These are phyloP conservation scores for Stemphylium lycopersici DNA, from an alignment of 2,329 filamentous ascomycete genomes.

Conservation along the genomic window DNA sequence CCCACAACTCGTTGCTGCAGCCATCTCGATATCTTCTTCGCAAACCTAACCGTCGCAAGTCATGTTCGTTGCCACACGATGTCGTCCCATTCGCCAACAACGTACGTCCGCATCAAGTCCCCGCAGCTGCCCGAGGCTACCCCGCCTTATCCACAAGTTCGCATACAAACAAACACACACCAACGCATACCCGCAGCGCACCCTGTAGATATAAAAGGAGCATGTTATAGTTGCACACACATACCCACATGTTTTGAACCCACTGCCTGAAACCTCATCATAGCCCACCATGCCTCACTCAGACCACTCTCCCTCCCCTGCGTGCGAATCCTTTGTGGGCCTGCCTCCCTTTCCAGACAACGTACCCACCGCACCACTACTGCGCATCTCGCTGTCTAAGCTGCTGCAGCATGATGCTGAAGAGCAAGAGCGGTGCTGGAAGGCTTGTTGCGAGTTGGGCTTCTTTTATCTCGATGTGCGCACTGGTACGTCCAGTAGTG, in stretches of 20 bases:
- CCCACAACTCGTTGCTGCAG: too few relatives aligned
- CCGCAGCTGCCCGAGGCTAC: conserved; percentile 3
- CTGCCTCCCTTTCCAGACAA: conserved; percentile 53
- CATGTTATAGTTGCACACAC: neutral
- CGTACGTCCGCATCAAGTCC: too few relatives aligned
- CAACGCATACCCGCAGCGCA: too few relatives aligned
- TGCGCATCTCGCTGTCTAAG: conserved; percentile 50
- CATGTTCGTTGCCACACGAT: too few relatives aligned
- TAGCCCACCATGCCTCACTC: conserved; percentile 30
- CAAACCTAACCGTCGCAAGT: too few relatives aligned
- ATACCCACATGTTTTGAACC: neutral
- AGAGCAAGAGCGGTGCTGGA: conserved; percentile 49
- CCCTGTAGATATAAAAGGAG: neutral
- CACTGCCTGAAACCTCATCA: neutral
- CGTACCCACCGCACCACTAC: conserved; percentile 49
- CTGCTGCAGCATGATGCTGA: conserved; percentile 43
- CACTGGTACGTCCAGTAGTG: neutral
- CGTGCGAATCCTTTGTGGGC: conserved; percentile 27
- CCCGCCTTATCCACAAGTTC: conserved; percentile 5
- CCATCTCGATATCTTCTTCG: too few relatives aligned
- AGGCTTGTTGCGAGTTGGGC: conserved; percentile 57
- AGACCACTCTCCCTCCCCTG: conserved; percentile 21
- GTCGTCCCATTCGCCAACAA: too few relatives aligned
- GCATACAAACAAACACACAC: neutral
- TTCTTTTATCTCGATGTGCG: conserved; percentile 64